Conservation (phyloP, 768 basidiomycete species). For the Leccinum rimulosum region DNA sequence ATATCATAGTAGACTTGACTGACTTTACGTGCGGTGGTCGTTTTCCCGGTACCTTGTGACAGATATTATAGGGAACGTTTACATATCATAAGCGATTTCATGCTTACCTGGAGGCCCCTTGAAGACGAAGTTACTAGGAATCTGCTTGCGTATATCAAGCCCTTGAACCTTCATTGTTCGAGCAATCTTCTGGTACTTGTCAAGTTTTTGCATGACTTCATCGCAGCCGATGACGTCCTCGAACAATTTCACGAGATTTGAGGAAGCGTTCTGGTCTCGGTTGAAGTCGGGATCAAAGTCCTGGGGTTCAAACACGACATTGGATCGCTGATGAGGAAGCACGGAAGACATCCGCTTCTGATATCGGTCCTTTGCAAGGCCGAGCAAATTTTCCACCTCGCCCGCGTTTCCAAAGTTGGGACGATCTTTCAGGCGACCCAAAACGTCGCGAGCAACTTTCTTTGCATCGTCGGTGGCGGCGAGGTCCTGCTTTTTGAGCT, state of each 20-base stretch:
- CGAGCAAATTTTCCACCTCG: conserved; percentile 60
- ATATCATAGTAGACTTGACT: conserved; percentile 64
- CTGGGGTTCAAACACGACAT: conserved; percentile 36
- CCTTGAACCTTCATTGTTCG: conserved; percentile 38
- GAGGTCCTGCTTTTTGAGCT: conserved; percentile 57
- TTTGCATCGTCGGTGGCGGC: conserved; percentile 56
- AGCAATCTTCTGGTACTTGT: conserved; percentile 52
- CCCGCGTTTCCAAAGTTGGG: conserved; percentile 69
- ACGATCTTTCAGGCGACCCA: conserved; percentile 36
- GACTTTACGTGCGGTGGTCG: conserved; percentile 59
- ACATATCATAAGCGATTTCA: background rate
- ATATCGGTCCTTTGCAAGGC: conserved; percentile 47
- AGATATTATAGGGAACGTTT: background rate
- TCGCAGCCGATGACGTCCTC: conserved; percentile 63
- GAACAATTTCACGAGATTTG: conserved; percentile 55
- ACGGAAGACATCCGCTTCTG: conserved; percentile 37
- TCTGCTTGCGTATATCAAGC: conserved; percentile 45
- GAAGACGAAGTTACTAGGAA: conserved; percentile 67
- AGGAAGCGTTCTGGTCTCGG: conserved; percentile 44
- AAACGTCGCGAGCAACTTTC: conserved; percentile 48
- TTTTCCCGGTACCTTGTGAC: conserved; percentile 57
- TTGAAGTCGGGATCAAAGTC: conserved; percentile 68
- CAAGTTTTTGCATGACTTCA: conserved; percentile 47
- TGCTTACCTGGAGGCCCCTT: conserved; percentile 66
- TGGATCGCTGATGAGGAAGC: conserved; percentile 17